Evolutionary conservation across 2,329 filamentous ascomycete genomes (phyloP), one percentile per base, ranked within the genome.

Genomic region (Sphaceloma murrayae): DNA sequence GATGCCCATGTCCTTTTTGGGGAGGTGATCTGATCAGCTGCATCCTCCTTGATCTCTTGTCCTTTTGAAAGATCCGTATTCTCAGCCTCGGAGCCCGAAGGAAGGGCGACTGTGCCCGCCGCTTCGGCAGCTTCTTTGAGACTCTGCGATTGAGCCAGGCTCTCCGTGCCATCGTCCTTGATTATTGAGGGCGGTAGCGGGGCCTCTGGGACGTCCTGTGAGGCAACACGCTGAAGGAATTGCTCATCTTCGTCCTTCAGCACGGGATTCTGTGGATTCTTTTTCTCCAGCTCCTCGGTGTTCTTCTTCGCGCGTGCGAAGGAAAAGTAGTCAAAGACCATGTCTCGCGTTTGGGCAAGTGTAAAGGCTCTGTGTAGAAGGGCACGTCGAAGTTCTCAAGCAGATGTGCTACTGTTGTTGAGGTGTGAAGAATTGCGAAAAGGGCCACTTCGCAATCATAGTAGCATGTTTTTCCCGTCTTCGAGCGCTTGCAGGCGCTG

Each of bases 201-300:
- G n/a, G 66, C 65, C 1, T 65, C 62, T 3, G 61, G 61, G 38
- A 61, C 57, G 13, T 65, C 61, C 26, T 68, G 64, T 5, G 68
- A 64, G 2, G 68, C 69, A 22, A 77, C 68, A 24, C 62, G 62
- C 44, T 67, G 63, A 24, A 79, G 59, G 52, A 78, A 79, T 43
- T 67, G 63, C 52, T 78, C 72, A 49, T 80, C 76, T 53, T 77
- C 75, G n/a, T 73, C 67, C 13, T 72, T 75, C n/a, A 79, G 57
- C 2, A 79, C 68, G 4, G 68, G 56, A 53, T 60, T 54, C n/a
- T 58, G 52, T 5, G 60, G 59, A 31, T 61, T 60, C 6, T 51
- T 58, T 46, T 58, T 59, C 42, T 59, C 51, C 11, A 61, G 52
- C n/a, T 57, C 55, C 40, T 61, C 58, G 26, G 52, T 55, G 49